Percentiles rank a stretch among this genome's conserved stretches.
Conservation (phyloP, 2,329 filamentous ascomycete species). For the Aspergillus viridinutans region DNA sequence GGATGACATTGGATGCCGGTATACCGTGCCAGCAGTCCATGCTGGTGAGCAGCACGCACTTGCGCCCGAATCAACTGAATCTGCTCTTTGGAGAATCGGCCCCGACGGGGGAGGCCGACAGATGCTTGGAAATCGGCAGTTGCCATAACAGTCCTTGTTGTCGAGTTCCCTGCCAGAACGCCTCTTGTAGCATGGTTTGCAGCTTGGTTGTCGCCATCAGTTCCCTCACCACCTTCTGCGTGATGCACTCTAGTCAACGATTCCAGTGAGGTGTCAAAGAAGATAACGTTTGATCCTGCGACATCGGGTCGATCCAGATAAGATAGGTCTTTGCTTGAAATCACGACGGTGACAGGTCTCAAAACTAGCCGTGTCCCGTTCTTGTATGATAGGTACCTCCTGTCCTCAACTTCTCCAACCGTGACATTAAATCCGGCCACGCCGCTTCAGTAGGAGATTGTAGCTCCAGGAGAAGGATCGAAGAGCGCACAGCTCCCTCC, state of each 20-base stretch:
- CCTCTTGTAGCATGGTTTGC: neutral
- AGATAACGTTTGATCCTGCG: neutral
- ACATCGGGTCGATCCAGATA: neutral
- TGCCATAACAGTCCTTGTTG: neutral
- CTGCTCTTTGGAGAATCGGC: slow-evolving; percentile 15
- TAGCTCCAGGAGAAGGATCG: slow-evolving; percentile 23
- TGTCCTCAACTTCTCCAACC: slow-evolving; percentile 17
- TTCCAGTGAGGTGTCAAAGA: neutral
- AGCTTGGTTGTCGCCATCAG: neutral
- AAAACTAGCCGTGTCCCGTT: slow-evolving; percentile 15
- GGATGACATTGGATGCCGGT: slow-evolving; percentile 9
- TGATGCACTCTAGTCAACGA: neutral
- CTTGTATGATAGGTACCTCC: slow-evolving; percentile 21
- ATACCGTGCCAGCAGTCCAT: slow-evolving; percentile 12
- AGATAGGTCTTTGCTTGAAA: slow-evolving; percentile 9
- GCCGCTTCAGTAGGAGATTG: slow-evolving; percentile 12
- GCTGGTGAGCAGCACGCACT: slow-evolving; percentile 13
- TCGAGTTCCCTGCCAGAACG: neutral
- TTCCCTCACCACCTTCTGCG: neutral
- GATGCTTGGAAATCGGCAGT: slow-evolving; percentile 11
- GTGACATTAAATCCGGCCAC: slow-evolving; percentile 16
- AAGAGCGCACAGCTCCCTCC: slow-evolving; percentile 9
- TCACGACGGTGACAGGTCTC: slow-evolving; percentile 22
- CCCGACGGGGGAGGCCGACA: slow-evolving; percentile 13
- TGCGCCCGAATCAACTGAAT: slow-evolving; percentile 15